These are phyloP conservation scores for Cucurbita argyrosperma DNA, from an alignment of 306 rosid species.

Conservation along the genomic window DNA sequence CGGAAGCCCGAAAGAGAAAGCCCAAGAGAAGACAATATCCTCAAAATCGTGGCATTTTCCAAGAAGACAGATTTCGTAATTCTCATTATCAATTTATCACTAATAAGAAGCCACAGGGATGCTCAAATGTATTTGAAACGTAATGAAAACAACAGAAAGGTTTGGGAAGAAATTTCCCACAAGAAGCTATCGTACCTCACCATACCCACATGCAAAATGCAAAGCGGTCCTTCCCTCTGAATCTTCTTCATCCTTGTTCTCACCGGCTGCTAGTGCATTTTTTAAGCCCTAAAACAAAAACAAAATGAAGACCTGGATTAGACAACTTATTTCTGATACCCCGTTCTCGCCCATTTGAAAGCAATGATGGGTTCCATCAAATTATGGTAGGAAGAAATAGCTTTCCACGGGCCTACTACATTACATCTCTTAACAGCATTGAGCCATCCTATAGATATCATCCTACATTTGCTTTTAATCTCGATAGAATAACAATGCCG, in stretches of 20 bases:
- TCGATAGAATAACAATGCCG: not conserved
- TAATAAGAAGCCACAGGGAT: not conserved
- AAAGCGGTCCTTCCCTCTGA: slow-evolving; percentile 95
- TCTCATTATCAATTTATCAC: not conserved
- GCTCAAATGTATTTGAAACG: not conserved
- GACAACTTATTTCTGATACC: not conserved
- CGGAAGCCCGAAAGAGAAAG: too few species aligned
- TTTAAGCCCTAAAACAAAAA: slow-evolving; percentile 58
- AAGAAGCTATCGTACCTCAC: slow-evolving; percentile 59
- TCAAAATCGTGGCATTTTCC: not conserved
- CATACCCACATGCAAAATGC: slow-evolving; percentile 98
- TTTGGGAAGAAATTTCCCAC: not conserved
- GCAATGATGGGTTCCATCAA: not conserved
- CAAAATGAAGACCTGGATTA: not conserved
- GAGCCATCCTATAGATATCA: not conserved
- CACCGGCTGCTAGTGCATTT: slow-evolving; percentile 72
- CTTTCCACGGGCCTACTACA: not conserved
- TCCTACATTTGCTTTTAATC: not conserved
- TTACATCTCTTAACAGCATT: not conserved
- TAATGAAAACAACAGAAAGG: not conserved
- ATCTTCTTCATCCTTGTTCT: slow-evolving; percentile 89
- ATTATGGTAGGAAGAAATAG: not conserved
- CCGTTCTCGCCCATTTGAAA: not conserved
- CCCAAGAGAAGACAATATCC: too few species aligned
- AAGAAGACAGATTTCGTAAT: not conserved